phyloP scores from a whole-genome alignment of 352 stramenopile species.

The Globisporangium abappressorium region DNA sequence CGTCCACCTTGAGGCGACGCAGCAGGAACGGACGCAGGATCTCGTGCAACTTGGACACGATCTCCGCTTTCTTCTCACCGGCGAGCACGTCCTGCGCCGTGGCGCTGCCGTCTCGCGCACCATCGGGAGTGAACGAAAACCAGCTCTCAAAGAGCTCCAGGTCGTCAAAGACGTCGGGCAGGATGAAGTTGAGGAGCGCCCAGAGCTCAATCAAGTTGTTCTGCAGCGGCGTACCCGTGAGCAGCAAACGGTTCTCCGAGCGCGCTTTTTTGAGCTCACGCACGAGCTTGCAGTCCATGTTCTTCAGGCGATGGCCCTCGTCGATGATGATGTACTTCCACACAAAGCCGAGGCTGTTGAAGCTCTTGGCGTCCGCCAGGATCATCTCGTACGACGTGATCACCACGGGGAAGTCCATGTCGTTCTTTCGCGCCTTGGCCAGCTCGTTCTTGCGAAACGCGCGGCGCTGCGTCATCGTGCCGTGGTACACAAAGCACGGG shows the following conservation, averaged over 20 bases:
- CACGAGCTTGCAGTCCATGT: conserved; percentile 95
- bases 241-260: conserved; percentile 92
- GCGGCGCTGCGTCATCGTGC: conserved; percentile 54
- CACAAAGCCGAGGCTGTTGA: conserved; percentile 57
- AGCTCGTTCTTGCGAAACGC: conserved; percentile 50
- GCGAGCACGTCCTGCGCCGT: conserved; percentile 86
- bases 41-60: conserved; percentile 96
- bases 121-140: conserved; percentile 97
- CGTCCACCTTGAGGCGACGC: conserved; percentile 94
- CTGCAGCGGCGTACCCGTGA: conserved; percentile 97
- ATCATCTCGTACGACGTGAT: conserved; percentile 90
- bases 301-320: conserved; percentile 98
- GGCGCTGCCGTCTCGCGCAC: conserved; percentile 54
- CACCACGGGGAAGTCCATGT: conserved; percentile 78
- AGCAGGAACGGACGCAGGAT: conserved; percentile 97
- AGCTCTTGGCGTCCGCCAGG: conserved; percentile 62
- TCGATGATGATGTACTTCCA: conserved; percentile 98
- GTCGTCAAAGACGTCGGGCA: conserved; percentile 97
- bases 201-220: conserved; percentile 99
- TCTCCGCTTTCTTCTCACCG: conserved; percentile 90
- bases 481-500: conserved; percentile 98
- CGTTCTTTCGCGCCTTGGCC: conserved; percentile 43
- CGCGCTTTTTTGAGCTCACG: conserved; percentile 91
- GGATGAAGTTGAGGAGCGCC: conserved; percentile 98
- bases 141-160: conserved; percentile 98